A percentile compares a stretch with the other conserved stretches of the same genome.
phyloP scores from a whole-genome alignment of 768 basidiomycete genomes.

The Boletus rufocinnamomeus region DNA sequence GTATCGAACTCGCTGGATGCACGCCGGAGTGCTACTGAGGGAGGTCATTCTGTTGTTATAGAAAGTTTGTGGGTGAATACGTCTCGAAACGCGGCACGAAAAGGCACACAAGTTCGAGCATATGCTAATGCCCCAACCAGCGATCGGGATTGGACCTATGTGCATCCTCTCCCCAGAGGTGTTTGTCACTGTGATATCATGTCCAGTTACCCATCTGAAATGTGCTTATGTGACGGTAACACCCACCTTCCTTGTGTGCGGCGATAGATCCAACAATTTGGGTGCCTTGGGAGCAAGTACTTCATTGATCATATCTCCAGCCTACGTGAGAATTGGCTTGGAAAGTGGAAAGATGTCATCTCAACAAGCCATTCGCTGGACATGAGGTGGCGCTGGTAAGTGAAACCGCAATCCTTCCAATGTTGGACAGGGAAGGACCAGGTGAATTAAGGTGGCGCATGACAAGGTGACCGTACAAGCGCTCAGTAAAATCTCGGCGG shows the following conservation, averaged over 20 bases:
- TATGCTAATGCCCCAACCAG: conserved; percentile 19
- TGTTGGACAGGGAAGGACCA: background rate
- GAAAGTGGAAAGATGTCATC: conserved; percentile 66
- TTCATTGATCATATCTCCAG: conserved; percentile 44
- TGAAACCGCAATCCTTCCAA: conserved; percentile 50
- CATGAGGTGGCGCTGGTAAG: conserved; percentile 50
- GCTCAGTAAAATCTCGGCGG: background rate
- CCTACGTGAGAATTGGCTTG: conserved; percentile 46
- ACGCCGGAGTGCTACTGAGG: conserved; percentile 16
- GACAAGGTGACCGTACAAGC: background rate
- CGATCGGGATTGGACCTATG: conserved; percentile 22
- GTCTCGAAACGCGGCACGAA: background rate
- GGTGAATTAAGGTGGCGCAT: conserved; percentile 19
- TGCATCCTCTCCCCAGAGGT: conserved; percentile 32
- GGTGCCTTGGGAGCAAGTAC: conserved; percentile 51
- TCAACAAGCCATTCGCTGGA: conserved; percentile 46
- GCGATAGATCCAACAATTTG: conserved; percentile 51
- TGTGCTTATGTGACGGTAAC: background rate
- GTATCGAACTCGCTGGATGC: background rate
- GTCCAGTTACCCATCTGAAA: background rate
- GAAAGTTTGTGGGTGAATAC: background rate
- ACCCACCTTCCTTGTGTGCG: conserved; percentile 47
- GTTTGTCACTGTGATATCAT: conserved; percentile 12
- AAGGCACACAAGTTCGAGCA: conserved; percentile 15
- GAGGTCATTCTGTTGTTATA: conserved; percentile 20